Evolutionary conservation across 495 filamentous ascomycete genomes (phyloP).

Genomic region (Penicillium taxi): DNA sequence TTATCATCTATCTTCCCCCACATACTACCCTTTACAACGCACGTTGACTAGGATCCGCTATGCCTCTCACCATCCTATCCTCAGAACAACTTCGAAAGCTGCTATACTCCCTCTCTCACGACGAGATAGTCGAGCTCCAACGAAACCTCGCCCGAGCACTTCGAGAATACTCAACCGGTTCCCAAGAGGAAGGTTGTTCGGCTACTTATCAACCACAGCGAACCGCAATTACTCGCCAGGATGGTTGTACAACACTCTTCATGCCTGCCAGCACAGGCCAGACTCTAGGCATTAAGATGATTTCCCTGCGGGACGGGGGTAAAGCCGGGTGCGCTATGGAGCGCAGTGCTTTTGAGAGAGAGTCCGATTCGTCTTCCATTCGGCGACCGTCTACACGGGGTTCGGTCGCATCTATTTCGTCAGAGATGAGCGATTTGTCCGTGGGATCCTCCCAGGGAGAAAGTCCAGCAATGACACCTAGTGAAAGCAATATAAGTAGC

Average conservation of each 20-base stretch:
- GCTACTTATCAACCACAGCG: slow-evolving; percentile 69
- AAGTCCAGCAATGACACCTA: slow-evolving; percentile 15
- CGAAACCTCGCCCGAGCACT: slow-evolving; percentile 62
- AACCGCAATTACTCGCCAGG: slow-evolving; percentile 56
- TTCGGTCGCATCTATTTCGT: slow-evolving; percentile 33
- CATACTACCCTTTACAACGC: background rate
- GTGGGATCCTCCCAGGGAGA: slow-evolving; percentile 30
- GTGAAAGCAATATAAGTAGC: slow-evolving; percentile 22
- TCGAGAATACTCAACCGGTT: slow-evolving; percentile 72
- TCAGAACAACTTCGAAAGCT: slow-evolving; percentile 60
- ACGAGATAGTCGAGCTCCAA: slow-evolving; percentile 61
- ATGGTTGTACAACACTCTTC: slow-evolving; percentile 78
- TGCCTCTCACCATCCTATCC: slow-evolving; percentile 73
- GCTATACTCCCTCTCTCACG: slow-evolving; percentile 60
- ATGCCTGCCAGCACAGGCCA: slow-evolving; percentile 71
- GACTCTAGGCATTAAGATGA: slow-evolving; percentile 56
- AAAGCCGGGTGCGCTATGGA: slow-evolving; percentile 31
- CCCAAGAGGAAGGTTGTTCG: slow-evolving; percentile 49
- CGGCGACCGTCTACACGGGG: slow-evolving; percentile 13
- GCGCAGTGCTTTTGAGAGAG: slow-evolving; percentile 11
- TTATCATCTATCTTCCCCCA: slow-evolving; percentile 1
- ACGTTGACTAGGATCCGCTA: slow-evolving; percentile 18
- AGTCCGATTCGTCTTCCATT: slow-evolving; percentile 9
- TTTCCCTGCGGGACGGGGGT: slow-evolving; percentile 41
- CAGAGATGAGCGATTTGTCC: slow-evolving; percentile 35